Percentiles rank a stretch among this genome's conserved stretches.
Evolutionary conservation across 2,329 filamentous ascomycete genomes (phyloP).

Genomic region (Madurella mycetomatis): DNA sequence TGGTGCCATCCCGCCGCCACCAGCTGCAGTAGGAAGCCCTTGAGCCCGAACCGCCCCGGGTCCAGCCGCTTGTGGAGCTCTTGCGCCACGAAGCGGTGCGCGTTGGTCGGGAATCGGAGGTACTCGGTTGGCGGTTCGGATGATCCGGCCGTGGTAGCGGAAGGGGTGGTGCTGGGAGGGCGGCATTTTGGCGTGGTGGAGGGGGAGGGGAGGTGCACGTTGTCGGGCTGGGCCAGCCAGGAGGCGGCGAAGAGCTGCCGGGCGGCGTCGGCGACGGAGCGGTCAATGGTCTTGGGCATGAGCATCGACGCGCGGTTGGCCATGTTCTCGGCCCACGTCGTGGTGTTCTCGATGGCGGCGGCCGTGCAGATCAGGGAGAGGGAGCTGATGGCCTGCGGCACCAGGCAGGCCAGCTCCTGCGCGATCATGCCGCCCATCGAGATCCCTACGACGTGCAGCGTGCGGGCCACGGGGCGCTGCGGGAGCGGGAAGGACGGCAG

Average conservation of each 20-base stretch:
- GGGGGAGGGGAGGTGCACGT: constrained; percentile 45
- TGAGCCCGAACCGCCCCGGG: constrained; percentile 54
- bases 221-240: constrained; percentile 62
- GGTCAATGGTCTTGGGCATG: constrained; percentile 67
- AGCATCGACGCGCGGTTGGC: constrained; percentile 51
- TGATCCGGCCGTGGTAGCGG: constrained; percentile 14
- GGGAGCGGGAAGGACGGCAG: constrained; percentile 28
- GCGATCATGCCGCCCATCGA: constrained; percentile 91
- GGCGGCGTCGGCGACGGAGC: constrained; percentile 60
- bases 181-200: constrained; percentile 37
- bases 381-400: constrained; percentile 49
- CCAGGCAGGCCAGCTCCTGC: constrained; percentile 66
- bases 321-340: constrained; percentile 61
- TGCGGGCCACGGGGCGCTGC: constrained; percentile 29
- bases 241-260: constrained; percentile 59
- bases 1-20: constrained; percentile 75
- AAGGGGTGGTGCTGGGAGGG: constrained; percentile 23
- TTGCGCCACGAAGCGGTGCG: constrained; percentile 75
- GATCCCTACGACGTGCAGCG: constrained; percentile 67
- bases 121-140: constrained; percentile 31
- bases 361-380: constrained; percentile 60
- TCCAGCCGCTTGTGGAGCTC: constrained; percentile 69
- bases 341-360: constrained; percentile 56
- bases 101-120: constrained; percentile 65
- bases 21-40: constrained; percentile 71